Evolutionary conservation across 148 eudicot species (phyloP).

Genomic region (Rhododendron henanense): DNA sequence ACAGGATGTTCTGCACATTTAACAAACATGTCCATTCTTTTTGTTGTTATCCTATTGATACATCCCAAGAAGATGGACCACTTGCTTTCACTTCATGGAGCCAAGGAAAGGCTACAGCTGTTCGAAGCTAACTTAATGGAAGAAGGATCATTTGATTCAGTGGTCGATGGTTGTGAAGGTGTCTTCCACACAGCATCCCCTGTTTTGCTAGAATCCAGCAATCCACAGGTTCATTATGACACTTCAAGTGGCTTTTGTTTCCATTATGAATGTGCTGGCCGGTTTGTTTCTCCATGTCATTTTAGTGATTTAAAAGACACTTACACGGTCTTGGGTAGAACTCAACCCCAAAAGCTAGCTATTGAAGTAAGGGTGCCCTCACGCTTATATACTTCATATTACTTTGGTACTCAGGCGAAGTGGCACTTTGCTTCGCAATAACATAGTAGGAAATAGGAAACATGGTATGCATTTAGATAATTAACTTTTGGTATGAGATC

Average conservation of each 20-base stretch:
- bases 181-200: conserved; percentile 16
- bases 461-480: background rate
- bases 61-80: background rate
- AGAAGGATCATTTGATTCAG: conserved; percentile 10
- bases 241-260: background rate
- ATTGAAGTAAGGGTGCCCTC: too few relatives aligned
- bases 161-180: conserved; percentile 7
- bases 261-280: background rate
- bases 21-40: background rate
- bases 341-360: too few relatives aligned
- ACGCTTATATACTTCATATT: background rate
- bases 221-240: conserved; percentile 2
- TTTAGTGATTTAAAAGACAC: too few relatives aligned
- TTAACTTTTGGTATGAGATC: background rate
- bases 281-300: background rate
- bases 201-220: background rate
- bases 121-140: conserved; percentile 11
- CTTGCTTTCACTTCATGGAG: conserved; percentile 14
- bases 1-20: background rate
- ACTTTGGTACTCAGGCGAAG: background rate
- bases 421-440: background rate
- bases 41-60: background rate
- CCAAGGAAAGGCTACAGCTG: conserved; percentile 12
- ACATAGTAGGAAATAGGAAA: background rate
- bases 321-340: too few relatives aligned